Evolutionary conservation across 495 filamentous ascomycete species (phyloP).

Genomic region (Entonaema liquescens): DNA sequence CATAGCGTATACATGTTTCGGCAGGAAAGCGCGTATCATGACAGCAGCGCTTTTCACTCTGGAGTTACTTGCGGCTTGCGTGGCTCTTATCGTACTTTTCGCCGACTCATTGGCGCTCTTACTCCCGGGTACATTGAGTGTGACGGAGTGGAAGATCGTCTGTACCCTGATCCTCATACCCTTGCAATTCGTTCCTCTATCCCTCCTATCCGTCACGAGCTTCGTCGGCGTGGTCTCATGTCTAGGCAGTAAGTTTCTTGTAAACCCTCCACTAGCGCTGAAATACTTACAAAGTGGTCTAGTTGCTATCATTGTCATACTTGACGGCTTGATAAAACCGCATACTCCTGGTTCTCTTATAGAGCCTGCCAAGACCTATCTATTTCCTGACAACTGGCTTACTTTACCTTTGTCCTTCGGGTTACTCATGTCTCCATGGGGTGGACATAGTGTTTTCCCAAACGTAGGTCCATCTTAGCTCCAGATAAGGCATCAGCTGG

Average conservation of each 20-base stretch:
- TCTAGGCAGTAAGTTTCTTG: slow-evolving; percentile 73
- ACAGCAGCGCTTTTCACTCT: slow-evolving; percentile 87
- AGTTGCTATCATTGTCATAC: slow-evolving; percentile 82
- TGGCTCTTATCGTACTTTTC: slow-evolving; percentile 92
- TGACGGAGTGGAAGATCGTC: slow-evolving; percentile 84
- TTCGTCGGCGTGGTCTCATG: slow-evolving; percentile 89
- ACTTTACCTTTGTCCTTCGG: slow-evolving; percentile 93
- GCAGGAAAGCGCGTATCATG: slow-evolving; percentile 78
- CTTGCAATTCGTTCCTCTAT: slow-evolving; percentile 84
- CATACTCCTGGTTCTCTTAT: slow-evolving; percentile 82
- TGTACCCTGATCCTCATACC: slow-evolving; percentile 84
- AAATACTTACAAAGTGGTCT: slow-evolving; percentile 28
- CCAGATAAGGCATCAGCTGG: background rate
- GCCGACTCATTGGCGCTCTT: slow-evolving; percentile 86
- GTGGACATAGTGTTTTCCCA: slow-evolving; percentile 93
- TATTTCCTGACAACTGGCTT: slow-evolving; percentile 86
- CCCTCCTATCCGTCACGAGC: slow-evolving; percentile 87
- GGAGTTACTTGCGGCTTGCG: slow-evolving; percentile 87
- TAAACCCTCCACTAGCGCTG: background rate
- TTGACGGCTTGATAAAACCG: slow-evolving; percentile 86
- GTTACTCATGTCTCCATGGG: slow-evolving; percentile 97
- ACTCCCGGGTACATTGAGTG: slow-evolving; percentile 72
- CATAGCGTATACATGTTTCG: slow-evolving; percentile 90
- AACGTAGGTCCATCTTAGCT: slow-evolving; percentile 58
- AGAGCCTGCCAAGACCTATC: slow-evolving; percentile 79